Conservation (phyloP, 805 yeast genomes). For the Candida oleophila region DNA sequence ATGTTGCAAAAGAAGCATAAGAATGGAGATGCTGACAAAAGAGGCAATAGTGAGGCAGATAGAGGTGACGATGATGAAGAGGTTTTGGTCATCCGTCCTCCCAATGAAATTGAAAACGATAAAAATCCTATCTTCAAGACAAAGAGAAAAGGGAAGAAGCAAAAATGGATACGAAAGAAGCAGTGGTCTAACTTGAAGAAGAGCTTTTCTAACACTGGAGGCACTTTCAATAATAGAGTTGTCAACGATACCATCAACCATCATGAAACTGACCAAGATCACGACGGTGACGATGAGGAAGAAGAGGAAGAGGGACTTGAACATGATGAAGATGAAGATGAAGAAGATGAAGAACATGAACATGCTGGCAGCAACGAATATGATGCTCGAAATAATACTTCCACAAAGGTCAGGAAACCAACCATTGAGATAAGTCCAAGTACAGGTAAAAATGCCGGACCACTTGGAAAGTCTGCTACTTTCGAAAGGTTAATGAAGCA, state of each 20-base stretch:
- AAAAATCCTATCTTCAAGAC: slow-evolving; percentile 27
- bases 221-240: background rate
- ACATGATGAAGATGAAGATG: slow-evolving; percentile 8
- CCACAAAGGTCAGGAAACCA: background rate
- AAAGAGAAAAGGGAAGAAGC: slow-evolving; percentile 15
- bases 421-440: slow-evolving; percentile 4
- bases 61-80: slow-evolving; percentile 56
- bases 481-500: slow-evolving; percentile 37
- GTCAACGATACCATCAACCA: slow-evolving; percentile 11
- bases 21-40: slow-evolving; percentile 12
- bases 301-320: slow-evolving; percentile 7
- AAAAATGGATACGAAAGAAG: slow-evolving; percentile 14
- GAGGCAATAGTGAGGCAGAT: slow-evolving; percentile 10
- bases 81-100: slow-evolving; percentile 73
- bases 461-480: slow-evolving; percentile 41
- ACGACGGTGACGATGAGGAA: slow-evolving; percentile 14
- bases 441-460: slow-evolving; percentile 11
- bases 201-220: slow-evolving; percentile 20
- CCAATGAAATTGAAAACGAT: slow-evolving; percentile 61
- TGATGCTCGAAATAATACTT: background rate
- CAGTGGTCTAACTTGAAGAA: slow-evolving; percentile 24
- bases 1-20: slow-evolving; percentile 63
- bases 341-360: slow-evolving; percentile 4
- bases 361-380: slow-evolving; percentile 6
- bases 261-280: slow-evolving; percentile 13